phyloP scores from a whole-genome alignment of 495 filamentous ascomycete genomes.

The Neurospora hispaniola region DNA sequence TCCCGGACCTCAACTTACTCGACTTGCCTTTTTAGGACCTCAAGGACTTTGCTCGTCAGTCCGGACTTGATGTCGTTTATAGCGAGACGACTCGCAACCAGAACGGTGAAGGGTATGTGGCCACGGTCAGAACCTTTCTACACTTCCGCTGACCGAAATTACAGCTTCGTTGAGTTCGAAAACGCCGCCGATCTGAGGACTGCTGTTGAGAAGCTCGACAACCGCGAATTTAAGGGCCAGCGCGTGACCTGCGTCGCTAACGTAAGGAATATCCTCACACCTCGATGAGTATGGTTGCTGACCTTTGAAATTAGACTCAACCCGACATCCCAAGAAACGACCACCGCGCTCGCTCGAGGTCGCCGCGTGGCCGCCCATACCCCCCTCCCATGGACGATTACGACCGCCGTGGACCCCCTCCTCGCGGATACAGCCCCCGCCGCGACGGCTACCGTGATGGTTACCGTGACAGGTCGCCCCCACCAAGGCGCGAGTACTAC shows the following conservation, averaged over 20 bases:
- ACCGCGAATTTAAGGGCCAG: conserved; percentile 79
- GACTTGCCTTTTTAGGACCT: conserved; percentile 74
- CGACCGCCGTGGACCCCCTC: conserved; percentile 65
- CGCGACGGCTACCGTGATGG: conserved; percentile 50
- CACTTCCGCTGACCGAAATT: background rate
- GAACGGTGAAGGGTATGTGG: conserved; percentile 80
- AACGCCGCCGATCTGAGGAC: conserved; percentile 78
- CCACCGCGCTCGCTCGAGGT: conserved; percentile 68
- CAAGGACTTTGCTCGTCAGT: conserved; percentile 98
- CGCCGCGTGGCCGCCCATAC: conserved; percentile 49
- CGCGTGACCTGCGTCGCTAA: conserved; percentile 75
- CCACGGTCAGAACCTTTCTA: background rate
- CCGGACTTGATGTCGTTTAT: conserved; percentile 94
- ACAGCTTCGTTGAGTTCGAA: conserved; percentile 95
- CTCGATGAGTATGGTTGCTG: background rate
- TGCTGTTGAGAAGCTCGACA: conserved; percentile 87
- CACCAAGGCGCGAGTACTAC: conserved; percentile 62
- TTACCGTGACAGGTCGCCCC: conserved; percentile 78
- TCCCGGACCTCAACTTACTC: conserved; percentile 44
- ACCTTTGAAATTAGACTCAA: conserved; percentile 28
- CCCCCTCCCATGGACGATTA: conserved; percentile 58
- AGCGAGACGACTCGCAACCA: conserved; percentile 91
- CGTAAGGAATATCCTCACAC: conserved; percentile 42
- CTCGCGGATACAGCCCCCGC: conserved; percentile 63
- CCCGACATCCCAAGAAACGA: conserved; percentile 55